These are phyloP conservation scores for Bryopsis sp. DNA, from an alignment of 139 green algal species.

Conservation along the genomic window DNA sequence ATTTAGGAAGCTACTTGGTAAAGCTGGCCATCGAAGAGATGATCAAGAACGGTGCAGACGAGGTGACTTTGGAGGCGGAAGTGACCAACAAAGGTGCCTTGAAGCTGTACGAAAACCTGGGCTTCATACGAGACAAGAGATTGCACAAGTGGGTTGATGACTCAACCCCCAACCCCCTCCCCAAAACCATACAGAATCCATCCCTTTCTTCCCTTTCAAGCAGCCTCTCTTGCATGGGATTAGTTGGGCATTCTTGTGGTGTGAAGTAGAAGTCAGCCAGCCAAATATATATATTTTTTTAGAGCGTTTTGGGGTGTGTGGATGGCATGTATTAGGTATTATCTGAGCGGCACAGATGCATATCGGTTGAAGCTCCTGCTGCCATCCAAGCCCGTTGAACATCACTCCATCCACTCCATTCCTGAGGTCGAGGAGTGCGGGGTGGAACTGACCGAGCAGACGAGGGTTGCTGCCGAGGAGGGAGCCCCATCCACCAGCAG, in stretches of 20 bases:
- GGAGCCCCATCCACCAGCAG: no score
- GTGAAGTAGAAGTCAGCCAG: no score
- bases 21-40: slow-evolving; percentile 58
- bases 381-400: no score
- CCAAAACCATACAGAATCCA: background rate
- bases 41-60: slow-evolving; percentile 46
- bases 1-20: slow-evolving; percentile 51
- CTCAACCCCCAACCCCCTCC: background rate
- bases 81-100: slow-evolving; percentile 86
- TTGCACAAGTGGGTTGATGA: slow-evolving; percentile 51
- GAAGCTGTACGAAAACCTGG: slow-evolving; percentile 83
- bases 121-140: slow-evolving; percentile 96
- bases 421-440: no score
- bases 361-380: slow-evolving; percentile 94
- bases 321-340: slow-evolving; percentile 95
- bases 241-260: no score
- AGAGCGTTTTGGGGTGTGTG: background rate
- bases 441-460: no score
- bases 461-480: no score
- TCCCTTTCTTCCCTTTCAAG: no score
- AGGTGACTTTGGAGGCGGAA: slow-evolving; percentile 95
- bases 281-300: no score
- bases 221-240: no score
- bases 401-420: no score
- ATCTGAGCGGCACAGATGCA: slow-evolving; percentile 87